Evolutionary conservation across 1,139 yeast genomes (phyloP), one percentile per base, ranked within the genome.

Genomic region (Candida buenavistaensis): DNA sequence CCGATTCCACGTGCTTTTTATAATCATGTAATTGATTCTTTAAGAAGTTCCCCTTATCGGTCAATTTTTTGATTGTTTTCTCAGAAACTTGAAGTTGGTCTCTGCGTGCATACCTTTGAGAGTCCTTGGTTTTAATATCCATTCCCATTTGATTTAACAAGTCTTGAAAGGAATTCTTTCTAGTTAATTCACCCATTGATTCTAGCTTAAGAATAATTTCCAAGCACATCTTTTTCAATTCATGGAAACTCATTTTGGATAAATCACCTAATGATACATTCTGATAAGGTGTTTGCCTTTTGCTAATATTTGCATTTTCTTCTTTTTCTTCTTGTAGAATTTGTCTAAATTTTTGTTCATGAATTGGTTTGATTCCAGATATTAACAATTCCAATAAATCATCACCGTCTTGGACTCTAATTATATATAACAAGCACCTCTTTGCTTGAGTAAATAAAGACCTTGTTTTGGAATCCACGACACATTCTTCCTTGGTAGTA

Each of bases 181-280:
- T 72, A 3, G 83, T 66, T 9, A 89, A 72, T 32, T 72, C 64
- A 2, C 90, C 92, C 55, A 78, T 63, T 1, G 74, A 57, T 54
- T 90, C 97, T 35, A 92, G 65, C 47, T 88, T 87, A 36, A 89
- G 66, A 3, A 92, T 72, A 34, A 82, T 75, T 48, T 85, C 92
- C 33, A 94, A 62, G 0, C 96, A 83, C 51, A 77, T 65, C 43
- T 78, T 81, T 58, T 92, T 92, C 50, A 92, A 68, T 26, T 83
- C 88, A 30, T 87, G 83, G 56, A 84, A 94, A 0, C 79, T 69
- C 19, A 81, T 62, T 4, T 60, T 57, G 2, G 79, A 68, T 30
- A 84, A 62, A 42, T 79, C 78, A 6, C 82, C 79, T 26, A 81
- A 58, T 2, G 75, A 63, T 1, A 71, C 61, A 31, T 60, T 55